Conservation (phyloP, 73 alveolate genomes). For the Symbiodinium pilosum region DNA sequence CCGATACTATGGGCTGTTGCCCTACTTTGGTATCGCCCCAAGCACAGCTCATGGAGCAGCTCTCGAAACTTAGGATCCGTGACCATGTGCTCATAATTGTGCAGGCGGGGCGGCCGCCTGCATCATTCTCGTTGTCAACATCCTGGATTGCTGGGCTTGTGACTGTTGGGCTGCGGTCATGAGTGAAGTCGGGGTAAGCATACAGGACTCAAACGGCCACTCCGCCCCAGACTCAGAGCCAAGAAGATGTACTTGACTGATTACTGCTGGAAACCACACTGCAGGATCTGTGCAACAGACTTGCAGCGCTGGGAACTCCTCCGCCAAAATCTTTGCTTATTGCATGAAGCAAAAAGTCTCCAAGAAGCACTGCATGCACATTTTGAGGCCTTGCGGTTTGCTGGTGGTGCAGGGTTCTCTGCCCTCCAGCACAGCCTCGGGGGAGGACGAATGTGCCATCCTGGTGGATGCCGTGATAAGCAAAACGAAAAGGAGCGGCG, state of each 20-base stretch:
- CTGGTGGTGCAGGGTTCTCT: constrained; percentile 84
- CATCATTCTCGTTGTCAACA: constrained; percentile 51
- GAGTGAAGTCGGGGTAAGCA: not conserved
- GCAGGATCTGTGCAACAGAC: constrained; percentile 58
- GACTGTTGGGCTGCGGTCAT: not conserved
- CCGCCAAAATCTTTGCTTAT: too few species aligned
- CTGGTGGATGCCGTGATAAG: too few species aligned
- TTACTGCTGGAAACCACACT: not conserved
- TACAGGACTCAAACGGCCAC: constrained; percentile 38
- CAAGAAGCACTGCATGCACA: too few species aligned
- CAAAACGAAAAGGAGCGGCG: constrained; percentile 57
- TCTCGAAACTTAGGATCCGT: too few species aligned
- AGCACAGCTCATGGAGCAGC: not conserved
- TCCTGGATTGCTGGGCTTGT: not conserved
- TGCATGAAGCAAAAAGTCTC: too few species aligned
- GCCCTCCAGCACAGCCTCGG: constrained; percentile 43
- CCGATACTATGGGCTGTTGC: constrained; percentile 45
- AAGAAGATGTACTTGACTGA: too few species aligned
- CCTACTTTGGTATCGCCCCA: constrained; percentile 28
- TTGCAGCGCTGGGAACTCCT: constrained; percentile 56
- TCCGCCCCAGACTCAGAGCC: constrained; percentile 13
- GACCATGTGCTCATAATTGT: too few species aligned
- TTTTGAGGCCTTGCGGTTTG: constrained; percentile 70
- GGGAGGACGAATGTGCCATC: not conserved
- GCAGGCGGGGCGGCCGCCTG: constrained; percentile 64